These are phyloP conservation scores for Babesia caballi DNA, from an alignment of 169 alveolate genomes.

Conservation along the genomic window DNA sequence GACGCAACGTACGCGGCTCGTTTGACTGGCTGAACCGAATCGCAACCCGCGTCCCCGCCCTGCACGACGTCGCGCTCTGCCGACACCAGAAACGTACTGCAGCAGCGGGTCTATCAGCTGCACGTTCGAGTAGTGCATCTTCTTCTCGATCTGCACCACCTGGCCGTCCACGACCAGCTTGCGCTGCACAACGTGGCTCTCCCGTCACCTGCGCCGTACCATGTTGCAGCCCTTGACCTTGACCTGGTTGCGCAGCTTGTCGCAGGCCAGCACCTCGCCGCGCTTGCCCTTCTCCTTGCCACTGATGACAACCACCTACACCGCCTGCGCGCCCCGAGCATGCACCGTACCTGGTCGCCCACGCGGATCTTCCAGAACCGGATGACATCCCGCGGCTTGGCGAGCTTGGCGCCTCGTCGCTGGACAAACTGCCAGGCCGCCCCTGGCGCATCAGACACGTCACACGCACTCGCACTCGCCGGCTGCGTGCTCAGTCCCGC, in stretches of 20 bases:
- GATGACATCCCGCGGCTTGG: conserved; percentile 69
- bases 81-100: conserved; percentile 27
- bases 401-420: conserved; percentile 71
- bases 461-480: too few relatives aligned
- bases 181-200: conserved; percentile 35
- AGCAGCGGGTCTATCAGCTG: conserved; percentile 82
- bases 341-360: conserved; percentile 75
- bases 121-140: conserved; percentile 86
- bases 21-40: conserved; percentile 60
- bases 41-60: conserved; percentile 73
- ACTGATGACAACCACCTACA: conserved; percentile 79
- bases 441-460: neutral
- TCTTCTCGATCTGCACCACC: conserved; percentile 77
- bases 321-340: neutral
- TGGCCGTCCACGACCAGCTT: conserved; percentile 68
- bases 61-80: neutral
- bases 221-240: conserved; percentile 85
- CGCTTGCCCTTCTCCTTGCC: conserved; percentile 83
- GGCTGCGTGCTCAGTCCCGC: too few relatives aligned
- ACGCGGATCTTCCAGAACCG: conserved; percentile 78
- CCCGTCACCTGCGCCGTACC: conserved; percentile 27
- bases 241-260: conserved; percentile 77
- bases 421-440: neutral
- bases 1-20: conserved; percentile 60
- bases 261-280: conserved; percentile 81